These are phyloP conservation scores for Parathielavia hyrcaniae DNA, from an alignment of 495 filamentous ascomycete genomes.

Conservation along the genomic window DNA sequence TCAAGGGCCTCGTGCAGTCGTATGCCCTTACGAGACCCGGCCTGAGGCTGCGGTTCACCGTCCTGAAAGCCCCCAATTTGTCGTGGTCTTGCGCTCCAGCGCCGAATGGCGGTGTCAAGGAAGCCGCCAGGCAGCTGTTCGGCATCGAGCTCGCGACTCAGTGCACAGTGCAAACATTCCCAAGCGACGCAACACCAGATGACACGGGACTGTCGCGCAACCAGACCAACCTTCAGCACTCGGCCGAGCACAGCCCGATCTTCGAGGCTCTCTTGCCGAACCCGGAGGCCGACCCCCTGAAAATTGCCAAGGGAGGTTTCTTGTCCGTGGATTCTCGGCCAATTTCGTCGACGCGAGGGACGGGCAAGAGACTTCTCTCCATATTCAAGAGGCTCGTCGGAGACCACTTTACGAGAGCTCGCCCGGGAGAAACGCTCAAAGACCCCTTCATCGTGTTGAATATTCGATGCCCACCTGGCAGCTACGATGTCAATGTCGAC, in stretches of 20 bases:
- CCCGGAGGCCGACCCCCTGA: slow-evolving; percentile 45
- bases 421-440: slow-evolving; percentile 7
- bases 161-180: slow-evolving; percentile 32
- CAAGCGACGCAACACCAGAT: not conserved
- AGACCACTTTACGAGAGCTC: slow-evolving; percentile 14
- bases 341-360: slow-evolving; percentile 56
- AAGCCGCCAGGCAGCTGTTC: slow-evolving; percentile 64
- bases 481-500: slow-evolving; percentile 86
- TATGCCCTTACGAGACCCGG: slow-evolving; percentile 69
- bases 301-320: slow-evolving; percentile 56
- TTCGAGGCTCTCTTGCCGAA: slow-evolving; percentile 59
- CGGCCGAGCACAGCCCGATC: not conserved
- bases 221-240: not conserved
- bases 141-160: slow-evolving; percentile 57
- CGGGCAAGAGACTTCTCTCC: slow-evolving; percentile 58
- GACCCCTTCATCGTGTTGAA: slow-evolving; percentile 72
- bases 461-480: slow-evolving; percentile 60
- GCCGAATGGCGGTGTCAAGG: slow-evolving; percentile 46
- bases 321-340: slow-evolving; percentile 76
- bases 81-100: slow-evolving; percentile 70
- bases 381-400: slow-evolving; percentile 23
- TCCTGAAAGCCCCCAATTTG: slow-evolving; percentile 56
- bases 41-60: slow-evolving; percentile 59
- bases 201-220: not conserved
- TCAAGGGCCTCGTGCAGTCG: slow-evolving; percentile 62